Conservation (phyloP, 768 basidiomycete species). For the Mycena venus region DNA sequence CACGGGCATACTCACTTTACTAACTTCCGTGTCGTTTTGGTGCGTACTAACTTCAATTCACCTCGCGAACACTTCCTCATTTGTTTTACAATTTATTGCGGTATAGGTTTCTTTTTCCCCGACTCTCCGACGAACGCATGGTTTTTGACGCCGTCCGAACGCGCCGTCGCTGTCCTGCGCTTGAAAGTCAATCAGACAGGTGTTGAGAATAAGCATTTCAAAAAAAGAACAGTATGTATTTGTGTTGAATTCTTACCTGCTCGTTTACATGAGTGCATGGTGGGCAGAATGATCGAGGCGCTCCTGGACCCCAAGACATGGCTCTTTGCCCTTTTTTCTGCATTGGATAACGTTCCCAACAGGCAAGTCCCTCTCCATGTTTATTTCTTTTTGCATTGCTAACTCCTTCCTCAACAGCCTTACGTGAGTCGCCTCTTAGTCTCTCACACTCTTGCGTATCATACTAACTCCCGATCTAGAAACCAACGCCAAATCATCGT, state of each 20-base stretch:
- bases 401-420: no score
- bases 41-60: no score
- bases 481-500: conserved; percentile 66
- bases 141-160: conserved; percentile 50
- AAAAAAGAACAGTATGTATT: conserved; percentile 75
- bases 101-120: conserved; percentile 65
- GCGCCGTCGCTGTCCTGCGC: conserved; percentile 63
- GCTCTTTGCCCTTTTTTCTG: conserved; percentile 64
- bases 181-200: conserved; percentile 82
- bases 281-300: conserved; percentile 69
- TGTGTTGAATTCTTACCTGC: conserved; percentile 57
- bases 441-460: no score
- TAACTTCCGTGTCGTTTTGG: conserved; percentile 58
- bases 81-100: conserved; percentile 28
- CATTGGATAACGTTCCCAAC: conserved; percentile 63
- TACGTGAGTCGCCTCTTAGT: no score
- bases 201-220: conserved; percentile 68
- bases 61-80: background rate
- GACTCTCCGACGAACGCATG: conserved; percentile 72
- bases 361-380: no score
- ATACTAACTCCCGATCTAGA: no score
- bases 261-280: background rate
- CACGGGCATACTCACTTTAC: conserved; percentile 60
- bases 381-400: no score
- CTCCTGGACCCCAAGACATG: conserved; percentile 61